A percentile compares a stretch with the other conserved stretches of the same genome.
Evolutionary conservation across 805 yeast species (phyloP).

Genomic region (Candida oleophila): DNA sequence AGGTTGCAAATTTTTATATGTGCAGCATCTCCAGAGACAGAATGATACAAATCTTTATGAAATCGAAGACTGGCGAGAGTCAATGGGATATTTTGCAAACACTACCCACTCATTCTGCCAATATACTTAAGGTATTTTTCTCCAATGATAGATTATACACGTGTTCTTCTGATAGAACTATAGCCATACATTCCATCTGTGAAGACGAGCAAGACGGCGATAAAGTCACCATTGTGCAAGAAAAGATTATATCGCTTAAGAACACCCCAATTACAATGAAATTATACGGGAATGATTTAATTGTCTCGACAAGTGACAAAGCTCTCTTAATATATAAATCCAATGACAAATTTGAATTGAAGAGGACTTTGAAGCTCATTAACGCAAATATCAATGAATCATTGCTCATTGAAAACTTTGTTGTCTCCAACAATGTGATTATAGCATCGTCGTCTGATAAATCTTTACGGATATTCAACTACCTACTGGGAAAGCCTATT

Average conservation of each 20-base stretch:
- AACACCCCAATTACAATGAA: slow-evolving; percentile 49
- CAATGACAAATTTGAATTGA: slow-evolving; percentile 27
- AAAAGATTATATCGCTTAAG: slow-evolving; percentile 50
- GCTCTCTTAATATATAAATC: slow-evolving; percentile 40
- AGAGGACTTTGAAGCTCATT: slow-evolving; percentile 40
- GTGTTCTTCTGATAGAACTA: slow-evolving; percentile 61
- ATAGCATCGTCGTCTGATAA: slow-evolving; percentile 55
- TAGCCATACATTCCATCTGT: slow-evolving; percentile 50
- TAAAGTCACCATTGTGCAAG: slow-evolving; percentile 24
- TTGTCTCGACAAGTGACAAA: slow-evolving; percentile 55
- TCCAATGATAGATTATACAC: slow-evolving; percentile 39
- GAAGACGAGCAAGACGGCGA: slow-evolving; percentile 18
- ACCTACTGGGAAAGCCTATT: slow-evolving; percentile 44
- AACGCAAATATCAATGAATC: slow-evolving; percentile 40
- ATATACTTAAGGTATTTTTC: slow-evolving; percentile 39
- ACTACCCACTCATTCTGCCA: slow-evolving; percentile 57
- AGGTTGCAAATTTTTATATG: slow-evolving; percentile 27
- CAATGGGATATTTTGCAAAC: slow-evolving; percentile 60
- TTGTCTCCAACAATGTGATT: slow-evolving; percentile 28
- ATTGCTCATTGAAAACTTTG: slow-evolving; percentile 44
- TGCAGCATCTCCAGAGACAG: slow-evolving; percentile 59
- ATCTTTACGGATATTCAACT: slow-evolving; percentile 51
- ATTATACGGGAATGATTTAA: slow-evolving; percentile 36
- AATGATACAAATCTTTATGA: slow-evolving; percentile 55
- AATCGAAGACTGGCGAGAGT: slow-evolving; percentile 7